Percentiles rank a stretch among this genome's conserved stretches.
phyloP scores from a whole-genome alignment of 441 rosid species.

The Omphalea diandra region DNA sequence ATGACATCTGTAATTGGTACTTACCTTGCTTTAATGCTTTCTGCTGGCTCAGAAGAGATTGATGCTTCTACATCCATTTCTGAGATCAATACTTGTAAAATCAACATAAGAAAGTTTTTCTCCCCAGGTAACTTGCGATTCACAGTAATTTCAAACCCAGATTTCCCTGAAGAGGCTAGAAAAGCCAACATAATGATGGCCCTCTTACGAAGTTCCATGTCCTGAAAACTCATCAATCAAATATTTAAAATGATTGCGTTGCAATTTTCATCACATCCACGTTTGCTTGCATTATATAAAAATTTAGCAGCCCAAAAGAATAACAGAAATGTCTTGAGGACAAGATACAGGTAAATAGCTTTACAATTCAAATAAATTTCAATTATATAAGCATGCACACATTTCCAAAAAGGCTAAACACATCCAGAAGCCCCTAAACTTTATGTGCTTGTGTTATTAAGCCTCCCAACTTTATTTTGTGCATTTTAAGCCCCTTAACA shows the following conservation, averaged over 20 bases:
- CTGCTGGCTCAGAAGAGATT: constrained; percentile 34
- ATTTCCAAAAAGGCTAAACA: neutral
- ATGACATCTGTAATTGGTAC: neutral
- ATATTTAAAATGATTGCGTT: constrained; percentile 18
- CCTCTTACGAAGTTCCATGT: constrained; percentile 64
- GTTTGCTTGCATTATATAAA: neutral
- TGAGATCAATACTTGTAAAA: constrained; percentile 64
- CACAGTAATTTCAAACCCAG: constrained; percentile 67
- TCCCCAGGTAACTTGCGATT: constrained; percentile 49
- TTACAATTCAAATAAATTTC: neutral
- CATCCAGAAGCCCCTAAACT: too few relatives aligned
- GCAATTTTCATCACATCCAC: neutral
- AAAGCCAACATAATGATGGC: constrained; percentile 64
- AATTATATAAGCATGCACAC: neutral
- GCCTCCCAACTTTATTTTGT: too few relatives aligned
- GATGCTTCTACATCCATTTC: constrained; percentile 62
- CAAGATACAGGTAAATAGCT: neutral
- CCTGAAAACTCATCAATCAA: constrained; percentile 49
- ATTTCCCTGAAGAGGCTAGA: constrained; percentile 70
- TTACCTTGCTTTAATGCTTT: constrained; percentile 69
- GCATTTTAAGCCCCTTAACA: too few relatives aligned
- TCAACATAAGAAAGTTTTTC: constrained; percentile 58
- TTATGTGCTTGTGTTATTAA: too few relatives aligned
- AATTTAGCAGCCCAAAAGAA: neutral
- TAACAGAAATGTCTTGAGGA: neutral